phyloP scores from a whole-genome alignment of 2,329 filamentous ascomycete species.

The Aspergillus cejpii region DNA sequence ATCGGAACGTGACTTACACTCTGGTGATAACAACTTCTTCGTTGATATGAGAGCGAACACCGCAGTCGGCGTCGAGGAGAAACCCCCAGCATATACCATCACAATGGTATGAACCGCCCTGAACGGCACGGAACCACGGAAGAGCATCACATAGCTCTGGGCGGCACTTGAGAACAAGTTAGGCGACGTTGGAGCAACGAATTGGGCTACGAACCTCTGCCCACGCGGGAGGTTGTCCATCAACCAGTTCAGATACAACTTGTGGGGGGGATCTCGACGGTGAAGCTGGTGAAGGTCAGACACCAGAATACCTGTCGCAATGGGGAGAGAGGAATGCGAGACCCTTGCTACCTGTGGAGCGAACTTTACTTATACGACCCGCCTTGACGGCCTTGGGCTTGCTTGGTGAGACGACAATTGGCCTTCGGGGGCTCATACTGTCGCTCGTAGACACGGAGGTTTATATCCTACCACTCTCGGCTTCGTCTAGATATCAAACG shows the following conservation, averaged over 20 bases:
- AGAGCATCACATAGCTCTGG: slow-evolving; percentile 59
- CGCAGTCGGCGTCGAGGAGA: slow-evolving; percentile 52
- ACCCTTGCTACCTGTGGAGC: background rate
- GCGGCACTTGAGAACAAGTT: slow-evolving; percentile 33
- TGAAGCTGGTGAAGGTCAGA: background rate
- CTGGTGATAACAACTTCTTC: slow-evolving; percentile 58
- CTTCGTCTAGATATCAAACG: no score
- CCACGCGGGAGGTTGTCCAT: slow-evolving; percentile 49
- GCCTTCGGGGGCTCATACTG: background rate
- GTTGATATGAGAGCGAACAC: slow-evolving; percentile 52
- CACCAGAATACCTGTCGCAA: no score
- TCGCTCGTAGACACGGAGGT: background rate
- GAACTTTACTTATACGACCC: background rate
- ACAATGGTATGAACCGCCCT: slow-evolving; percentile 53
- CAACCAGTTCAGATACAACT: slow-evolving; percentile 2
- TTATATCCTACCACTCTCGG: no score
- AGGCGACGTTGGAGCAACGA: slow-evolving; percentile 7
- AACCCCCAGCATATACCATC: slow-evolving; percentile 50
- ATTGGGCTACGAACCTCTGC: slow-evolving; percentile 36
- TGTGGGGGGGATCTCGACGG: background rate
- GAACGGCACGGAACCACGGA: slow-evolving; percentile 55
- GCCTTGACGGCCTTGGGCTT: background rate
- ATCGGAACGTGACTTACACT: slow-evolving; percentile 42
- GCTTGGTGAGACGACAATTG: background rate
- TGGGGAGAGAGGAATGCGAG: no score